Conservation (phyloP, 257 asterid genomes). For the Solanum etuberosum region DNA sequence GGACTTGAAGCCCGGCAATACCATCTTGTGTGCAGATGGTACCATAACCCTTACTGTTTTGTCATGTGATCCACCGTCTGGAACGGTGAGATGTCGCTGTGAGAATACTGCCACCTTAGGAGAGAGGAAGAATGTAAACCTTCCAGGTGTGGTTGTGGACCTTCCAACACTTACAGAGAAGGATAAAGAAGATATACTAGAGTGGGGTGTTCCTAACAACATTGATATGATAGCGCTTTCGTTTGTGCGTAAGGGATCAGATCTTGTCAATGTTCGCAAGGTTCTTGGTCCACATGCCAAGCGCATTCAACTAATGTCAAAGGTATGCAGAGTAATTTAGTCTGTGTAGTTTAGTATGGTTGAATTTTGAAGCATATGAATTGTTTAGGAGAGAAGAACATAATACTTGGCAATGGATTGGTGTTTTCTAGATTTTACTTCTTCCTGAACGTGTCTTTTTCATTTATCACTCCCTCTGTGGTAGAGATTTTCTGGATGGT, state of each 20-base stretch:
- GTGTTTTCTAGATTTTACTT: background rate
- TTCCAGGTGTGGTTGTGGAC: conserved; percentile 82
- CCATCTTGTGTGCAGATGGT: conserved; percentile 74
- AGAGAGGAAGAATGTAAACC: conserved; percentile 75
- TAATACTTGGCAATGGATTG: background rate
- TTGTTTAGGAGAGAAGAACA: background rate
- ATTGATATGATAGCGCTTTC: conserved; percentile 89
- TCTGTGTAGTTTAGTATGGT: background rate
- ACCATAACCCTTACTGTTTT: conserved; percentile 59
- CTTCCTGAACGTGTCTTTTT: background rate
- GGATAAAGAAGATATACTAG: conserved; percentile 75
- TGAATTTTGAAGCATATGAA: background rate
- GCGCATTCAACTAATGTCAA: conserved; percentile 66
- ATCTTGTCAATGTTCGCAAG: conserved; percentile 71
- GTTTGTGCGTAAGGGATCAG: conserved; percentile 83
- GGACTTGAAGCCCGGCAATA: conserved; percentile 67
- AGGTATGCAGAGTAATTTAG: conserved; percentile 25
- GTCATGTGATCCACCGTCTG: conserved; percentile 54
- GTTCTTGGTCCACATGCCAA: conserved; percentile 71
- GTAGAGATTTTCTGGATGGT: background rate
- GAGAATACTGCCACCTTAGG: conserved; percentile 73
- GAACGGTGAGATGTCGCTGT: conserved; percentile 66
- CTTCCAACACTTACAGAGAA: conserved; percentile 84
- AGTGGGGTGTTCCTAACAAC: conserved; percentile 80
- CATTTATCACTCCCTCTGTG: background rate